These are phyloP conservation scores for Paecilomyces niveus DNA, from an alignment of 2,329 filamentous ascomycete genomes.

Conservation along the genomic window DNA sequence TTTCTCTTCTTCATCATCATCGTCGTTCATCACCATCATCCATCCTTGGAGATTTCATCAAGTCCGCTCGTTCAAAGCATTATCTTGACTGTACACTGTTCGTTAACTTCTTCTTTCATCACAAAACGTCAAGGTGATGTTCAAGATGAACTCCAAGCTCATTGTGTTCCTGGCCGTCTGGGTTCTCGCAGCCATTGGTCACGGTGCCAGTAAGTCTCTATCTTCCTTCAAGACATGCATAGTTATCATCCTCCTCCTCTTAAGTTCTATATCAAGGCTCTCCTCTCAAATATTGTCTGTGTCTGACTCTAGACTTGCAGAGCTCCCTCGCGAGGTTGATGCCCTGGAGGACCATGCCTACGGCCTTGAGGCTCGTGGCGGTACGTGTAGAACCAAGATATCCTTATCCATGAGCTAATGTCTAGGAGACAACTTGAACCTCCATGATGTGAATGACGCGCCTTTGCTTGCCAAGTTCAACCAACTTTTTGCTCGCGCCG, in stretches of 20 bases:
- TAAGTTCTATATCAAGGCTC: not conserved
- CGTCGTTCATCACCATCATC: not conserved
- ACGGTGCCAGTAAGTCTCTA: conserved; percentile 13
- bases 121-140: not conserved
- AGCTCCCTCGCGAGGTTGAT: not conserved
- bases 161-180: conserved; percentile 14
- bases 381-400: not conserved
- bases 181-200: conserved; percentile 11
- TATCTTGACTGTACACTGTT: not conserved
- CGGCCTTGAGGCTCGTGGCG: not conserved
- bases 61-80: not conserved
- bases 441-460: not conserved
- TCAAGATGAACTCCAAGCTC: conserved; percentile 9
- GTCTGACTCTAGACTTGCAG: not conserved
- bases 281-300: not conserved
- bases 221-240: no score
- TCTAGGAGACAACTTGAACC: not conserved
- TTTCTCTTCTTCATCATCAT: not conserved
- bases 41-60: not conserved
- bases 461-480: not conserved
- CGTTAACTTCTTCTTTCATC: conserved; percentile 4
- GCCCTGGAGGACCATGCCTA: not conserved
- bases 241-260: not conserved
- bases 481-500: not conserved
- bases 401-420: not conserved